Evolutionary conservation across 2,329 filamentous ascomycete genomes (phyloP).

Genomic region (Arthroderma sp.): DNA sequence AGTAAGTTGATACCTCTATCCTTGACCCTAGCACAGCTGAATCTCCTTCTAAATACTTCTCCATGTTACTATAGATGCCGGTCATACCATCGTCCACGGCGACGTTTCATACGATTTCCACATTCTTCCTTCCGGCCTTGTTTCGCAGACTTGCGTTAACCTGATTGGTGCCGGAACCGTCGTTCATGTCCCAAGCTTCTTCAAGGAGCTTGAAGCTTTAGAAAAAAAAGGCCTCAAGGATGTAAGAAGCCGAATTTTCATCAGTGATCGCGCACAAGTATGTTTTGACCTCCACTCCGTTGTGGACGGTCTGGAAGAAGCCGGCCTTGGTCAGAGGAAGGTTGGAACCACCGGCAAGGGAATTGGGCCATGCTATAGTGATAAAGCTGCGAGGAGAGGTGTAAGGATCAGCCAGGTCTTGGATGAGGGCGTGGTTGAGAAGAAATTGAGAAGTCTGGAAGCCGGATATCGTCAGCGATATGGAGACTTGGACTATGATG

Average conservation of each 20-base stretch:
- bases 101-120: conserved; percentile 37
- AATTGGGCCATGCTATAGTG: conserved; percentile 48
- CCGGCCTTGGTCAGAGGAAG: conserved; percentile 30
- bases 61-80: conserved; percentile 21
- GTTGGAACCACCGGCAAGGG: conserved; percentile 38
- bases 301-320: conserved; percentile 33
- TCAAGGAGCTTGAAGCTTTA: conserved; percentile 33
- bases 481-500: conserved; percentile 45
- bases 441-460: conserved; percentile 40
- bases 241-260: conserved; percentile 30
- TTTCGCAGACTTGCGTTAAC: conserved; percentile 33
- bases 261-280: conserved; percentile 26
- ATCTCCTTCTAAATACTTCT: conserved; percentile 4
- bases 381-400: conserved; percentile 47
- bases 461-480: conserved; percentile 44
- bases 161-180: conserved; percentile 36
- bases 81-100: conserved; percentile 36
- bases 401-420: conserved; percentile 46
- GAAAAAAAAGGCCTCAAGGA: conserved; percentile 31
- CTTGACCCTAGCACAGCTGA: conserved; percentile 6
- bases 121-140: conserved; percentile 30
- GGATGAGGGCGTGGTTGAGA: conserved; percentile 43
- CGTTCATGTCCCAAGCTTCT: conserved; percentile 35
- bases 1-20: conserved; percentile 22
- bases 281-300: conserved; percentile 14